A percentile compares a stretch with the other conserved stretches of the same genome.
These are phyloP conservation scores for Lactarius sp. DNA, from an alignment of 768 basidiomycete genomes.

Conservation along the genomic window DNA sequence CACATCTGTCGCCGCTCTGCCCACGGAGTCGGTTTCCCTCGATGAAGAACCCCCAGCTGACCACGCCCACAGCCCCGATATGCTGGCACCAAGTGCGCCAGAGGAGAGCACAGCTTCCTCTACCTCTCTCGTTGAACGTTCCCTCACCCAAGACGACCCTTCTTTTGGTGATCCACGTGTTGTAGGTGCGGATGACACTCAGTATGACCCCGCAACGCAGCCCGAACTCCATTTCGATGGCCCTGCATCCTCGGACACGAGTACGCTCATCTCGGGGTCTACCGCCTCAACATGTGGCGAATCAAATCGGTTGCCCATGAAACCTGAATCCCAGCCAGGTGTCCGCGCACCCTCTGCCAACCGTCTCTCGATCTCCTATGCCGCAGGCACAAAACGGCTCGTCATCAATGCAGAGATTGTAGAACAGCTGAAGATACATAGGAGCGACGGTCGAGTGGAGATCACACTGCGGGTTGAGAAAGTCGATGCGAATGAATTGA, in stretches of 20 bases:
- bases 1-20: conserved; percentile 23
- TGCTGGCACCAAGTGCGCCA: conserved; percentile 14
- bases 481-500: conserved; percentile 51
- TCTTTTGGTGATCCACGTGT: conserved; percentile 8
- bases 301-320: conserved; percentile 26
- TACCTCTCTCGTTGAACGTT: conserved; percentile 6
- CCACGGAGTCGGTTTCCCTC: conserved; percentile 21
- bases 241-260: conserved; percentile 19
- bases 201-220: conserved; percentile 21
- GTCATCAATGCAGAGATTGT: conserved; percentile 88
- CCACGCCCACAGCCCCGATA: conserved; percentile 25
- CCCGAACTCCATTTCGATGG: conserved; percentile 22
- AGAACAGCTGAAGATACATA: conserved; percentile 70
- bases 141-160: conserved; percentile 18
- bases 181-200: conserved; percentile 14
- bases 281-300: conserved; percentile 21
- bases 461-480: conserved; percentile 59
- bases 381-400: conserved; percentile 78
- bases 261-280: conserved; percentile 22
- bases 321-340: conserved; percentile 28
- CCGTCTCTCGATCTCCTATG: conserved; percentile 92
- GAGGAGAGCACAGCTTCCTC: conserved; percentile 24
- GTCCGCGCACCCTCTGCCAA: conserved; percentile 65
- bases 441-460: conserved; percentile 83
- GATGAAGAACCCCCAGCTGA: conserved; percentile 26